phyloP scores from a whole-genome alignment of 2,329 filamentous ascomycete species.

The Botrytis hyacinthi region DNA sequence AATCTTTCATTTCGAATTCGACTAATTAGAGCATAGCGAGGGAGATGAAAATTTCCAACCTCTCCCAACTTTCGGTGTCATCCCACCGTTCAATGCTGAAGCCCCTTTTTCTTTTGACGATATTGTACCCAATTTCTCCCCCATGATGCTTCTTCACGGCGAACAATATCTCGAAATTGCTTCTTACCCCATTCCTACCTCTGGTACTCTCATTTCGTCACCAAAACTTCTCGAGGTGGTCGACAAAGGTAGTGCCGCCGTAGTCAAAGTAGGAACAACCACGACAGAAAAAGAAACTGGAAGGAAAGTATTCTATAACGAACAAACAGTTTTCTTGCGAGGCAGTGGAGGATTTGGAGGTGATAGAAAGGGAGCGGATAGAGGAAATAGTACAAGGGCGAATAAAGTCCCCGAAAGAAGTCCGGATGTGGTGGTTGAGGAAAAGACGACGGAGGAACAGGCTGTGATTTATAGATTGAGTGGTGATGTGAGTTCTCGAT shows the following conservation, averaged over 20 bases:
- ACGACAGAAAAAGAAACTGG: conserved; percentile 83
- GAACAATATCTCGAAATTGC: conserved; percentile 97
- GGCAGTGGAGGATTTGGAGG: conserved; percentile 90
- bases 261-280: conserved; percentile 75
- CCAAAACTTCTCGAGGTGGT: conserved; percentile 87
- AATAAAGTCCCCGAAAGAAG: conserved; percentile 75
- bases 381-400: conserved; percentile 74
- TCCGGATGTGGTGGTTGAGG: conserved; percentile 81
- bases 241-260: conserved; percentile 88
- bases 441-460: conserved; percentile 84
- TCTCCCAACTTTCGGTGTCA: conserved; percentile 91
- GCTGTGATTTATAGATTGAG: conserved; percentile 90
- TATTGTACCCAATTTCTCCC: conserved; percentile 91
- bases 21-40: conserved; percentile 50
- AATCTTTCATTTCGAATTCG: neutral
- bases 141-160: conserved; percentile 98
- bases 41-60: conserved; percentile 89
- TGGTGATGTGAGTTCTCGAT: conserved; percentile 70
- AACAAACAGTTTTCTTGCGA: conserved; percentile 87
- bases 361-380: conserved; percentile 69
- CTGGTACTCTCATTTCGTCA: conserved; percentile 70
- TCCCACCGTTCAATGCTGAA: conserved; percentile 86
- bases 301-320: conserved; percentile 95
- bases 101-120: conserved; percentile 76
- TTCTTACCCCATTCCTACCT: conserved; percentile 87